A percentile compares a stretch with the other conserved stretches of the same genome.
phyloP scores from a whole-genome alignment of 2,329 filamentous ascomycete genomes.

The Colletotrichum sp. region DNA sequence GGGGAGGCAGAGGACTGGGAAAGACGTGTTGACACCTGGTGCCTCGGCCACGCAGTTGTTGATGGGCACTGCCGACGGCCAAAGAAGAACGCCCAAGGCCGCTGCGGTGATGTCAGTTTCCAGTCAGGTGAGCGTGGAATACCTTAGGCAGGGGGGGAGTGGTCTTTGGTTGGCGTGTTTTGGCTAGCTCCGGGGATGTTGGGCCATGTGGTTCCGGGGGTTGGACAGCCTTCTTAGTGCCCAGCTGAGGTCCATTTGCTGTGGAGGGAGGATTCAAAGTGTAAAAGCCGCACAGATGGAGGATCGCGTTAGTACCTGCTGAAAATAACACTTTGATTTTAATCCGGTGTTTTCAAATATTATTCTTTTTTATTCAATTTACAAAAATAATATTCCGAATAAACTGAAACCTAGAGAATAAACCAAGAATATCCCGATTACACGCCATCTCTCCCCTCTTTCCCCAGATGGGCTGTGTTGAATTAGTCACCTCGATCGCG shows the following conservation, averaged over 20 bases:
- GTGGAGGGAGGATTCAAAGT: not conserved
- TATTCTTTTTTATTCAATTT: not conserved
- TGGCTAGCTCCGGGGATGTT: not conserved
- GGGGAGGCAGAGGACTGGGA: not conserved
- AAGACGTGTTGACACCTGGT: not conserved
- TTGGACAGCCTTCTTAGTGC: not conserved
- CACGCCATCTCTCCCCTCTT: not conserved
- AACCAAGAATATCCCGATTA: not conserved
- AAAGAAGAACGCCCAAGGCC: not conserved
- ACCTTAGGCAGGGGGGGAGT: not conserved
- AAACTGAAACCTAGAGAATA: not conserved
- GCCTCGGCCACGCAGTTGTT: not conserved
- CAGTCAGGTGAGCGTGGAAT: conserved; percentile 7
- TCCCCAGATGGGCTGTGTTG: not conserved
- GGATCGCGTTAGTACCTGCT: not conserved
- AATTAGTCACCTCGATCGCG: not conserved
- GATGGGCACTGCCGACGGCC: not conserved
- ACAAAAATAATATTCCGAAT: not conserved
- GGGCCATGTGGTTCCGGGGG: conserved; percentile 15
- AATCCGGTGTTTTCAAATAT: not conserved
- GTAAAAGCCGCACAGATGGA: not conserved
- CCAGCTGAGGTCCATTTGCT: not conserved
- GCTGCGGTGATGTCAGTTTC: conserved; percentile 15
- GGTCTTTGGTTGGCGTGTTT: conserved; percentile 4
- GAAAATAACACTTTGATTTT: not conserved